Base-by-base conservation (phyloP, 2,329 filamentous ascomycete species). In the Oidium heveae region DNA sequence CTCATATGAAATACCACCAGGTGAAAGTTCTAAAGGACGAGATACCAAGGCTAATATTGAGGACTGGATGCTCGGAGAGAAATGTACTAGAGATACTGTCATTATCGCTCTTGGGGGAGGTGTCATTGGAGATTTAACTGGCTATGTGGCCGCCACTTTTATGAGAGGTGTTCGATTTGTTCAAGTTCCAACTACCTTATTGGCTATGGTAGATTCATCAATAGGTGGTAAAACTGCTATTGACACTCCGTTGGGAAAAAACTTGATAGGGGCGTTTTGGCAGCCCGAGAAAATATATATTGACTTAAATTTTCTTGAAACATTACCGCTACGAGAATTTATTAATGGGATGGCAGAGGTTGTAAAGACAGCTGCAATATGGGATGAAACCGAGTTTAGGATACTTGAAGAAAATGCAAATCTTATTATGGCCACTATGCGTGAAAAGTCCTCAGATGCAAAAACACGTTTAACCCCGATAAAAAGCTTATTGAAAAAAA, bases 271-370 rank as follows among this genome's bases (percentile, higher is more conserved):
- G 4, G 80, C 89, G 36, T 96, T 98, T 69, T 96, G 89, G 88
- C 91, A 98, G 66, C 91, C 91, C 4, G 76, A 83, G 63, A 80
- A 86, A 58, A 88, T 96, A 60, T 98, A 94, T 68, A 88, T 98
- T 62, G 91, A 98, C 67, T 73, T 96, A 57, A 76, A 80, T 55
- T 96, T 98, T 65, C 73, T 98, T 55, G 86, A 94, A 65, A 94
- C 87, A 0, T 72, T 98, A 20, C 88, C 89, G 0, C 80, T 82
- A 59, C 76, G 91, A 60, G 89, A 98, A 68, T 89, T 98, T 64
- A 87, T 95, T 68, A 98, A 98, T 66, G 91, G 91, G 57, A 95
- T 98, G 89, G 91, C 89, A 28, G 91, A 98, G 70, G 89, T 98
- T 33, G 76, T 95, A 66, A 95, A 95, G 76, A 98, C 91, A 3